These are phyloP conservation scores for Laguncularia racemosa DNA, from an alignment of 345 rosid genomes.

Conservation along the genomic window DNA sequence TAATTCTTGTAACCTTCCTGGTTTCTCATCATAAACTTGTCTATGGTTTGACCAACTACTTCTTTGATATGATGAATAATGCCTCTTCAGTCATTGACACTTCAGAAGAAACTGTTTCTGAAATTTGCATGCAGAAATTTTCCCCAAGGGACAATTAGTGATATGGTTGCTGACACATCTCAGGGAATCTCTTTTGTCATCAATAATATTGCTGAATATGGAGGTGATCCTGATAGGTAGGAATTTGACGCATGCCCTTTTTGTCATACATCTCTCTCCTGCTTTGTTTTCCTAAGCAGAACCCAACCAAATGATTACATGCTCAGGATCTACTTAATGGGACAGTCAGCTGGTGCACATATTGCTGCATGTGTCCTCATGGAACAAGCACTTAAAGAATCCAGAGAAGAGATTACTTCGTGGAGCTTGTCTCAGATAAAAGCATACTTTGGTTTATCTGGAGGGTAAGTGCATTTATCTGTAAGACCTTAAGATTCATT, in stretches of 20 bases:
- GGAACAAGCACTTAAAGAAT: conserved; percentile 86
- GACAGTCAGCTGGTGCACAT: conserved; percentile 99
- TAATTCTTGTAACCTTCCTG: too few relatives aligned
- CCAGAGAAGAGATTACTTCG: conserved; percentile 39
- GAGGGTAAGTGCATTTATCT: conserved; percentile 46
- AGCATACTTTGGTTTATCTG: conserved; percentile 91
- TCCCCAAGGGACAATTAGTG: conserved; percentile 92
- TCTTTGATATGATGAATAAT: too few relatives aligned
- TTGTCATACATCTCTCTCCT: background rate
- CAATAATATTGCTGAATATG: conserved; percentile 61
- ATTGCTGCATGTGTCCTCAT: conserved; percentile 84
- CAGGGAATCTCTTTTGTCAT: conserved; percentile 84
- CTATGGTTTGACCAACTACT: too few relatives aligned
- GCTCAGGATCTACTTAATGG: conserved; percentile 84
- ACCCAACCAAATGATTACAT: conserved; percentile 7
- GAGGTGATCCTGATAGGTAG: conserved; percentile 91
- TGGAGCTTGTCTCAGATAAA: conserved; percentile 83
- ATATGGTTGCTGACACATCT: conserved; percentile 78
- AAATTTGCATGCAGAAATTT: conserved; percentile 57
- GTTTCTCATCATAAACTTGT: too few relatives aligned
- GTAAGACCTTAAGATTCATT: too few relatives aligned
- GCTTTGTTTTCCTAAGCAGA: background rate
- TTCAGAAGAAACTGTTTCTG: conserved; percentile 2
- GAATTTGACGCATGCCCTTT: background rate
- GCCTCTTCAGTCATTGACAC: background rate